Conservation (phyloP, 2,329 filamentous ascomycete genomes). For the Cladosporium oxysporum region DNA sequence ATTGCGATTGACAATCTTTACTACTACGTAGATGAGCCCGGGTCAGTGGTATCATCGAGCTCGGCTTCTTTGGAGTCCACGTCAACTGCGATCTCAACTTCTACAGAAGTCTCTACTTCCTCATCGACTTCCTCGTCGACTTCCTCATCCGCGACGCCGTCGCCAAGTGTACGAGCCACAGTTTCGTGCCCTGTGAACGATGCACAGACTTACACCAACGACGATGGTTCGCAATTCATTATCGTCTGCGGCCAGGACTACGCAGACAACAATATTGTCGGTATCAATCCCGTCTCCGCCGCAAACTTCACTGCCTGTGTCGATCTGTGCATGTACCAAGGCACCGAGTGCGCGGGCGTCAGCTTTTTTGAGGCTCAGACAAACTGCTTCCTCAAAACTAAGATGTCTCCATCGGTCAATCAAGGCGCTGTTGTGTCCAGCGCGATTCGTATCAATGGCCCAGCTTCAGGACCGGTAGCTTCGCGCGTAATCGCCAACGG, state of each 20-base stretch:
- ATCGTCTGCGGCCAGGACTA: conserved; percentile 8
- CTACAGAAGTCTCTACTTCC: background rate
- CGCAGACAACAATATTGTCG: background rate
- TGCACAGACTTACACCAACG: background rate
- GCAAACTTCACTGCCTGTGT: background rate
- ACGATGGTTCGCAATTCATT: conserved; percentile 5
- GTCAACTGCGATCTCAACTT: background rate
- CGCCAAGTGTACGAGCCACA: background rate
- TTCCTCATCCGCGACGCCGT: background rate
- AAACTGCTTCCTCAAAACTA: background rate
- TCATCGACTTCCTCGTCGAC: background rate
- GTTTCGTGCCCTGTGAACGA: background rate
- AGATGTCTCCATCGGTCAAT: background rate
- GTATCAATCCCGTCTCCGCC: background rate
- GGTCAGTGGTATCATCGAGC: background rate
- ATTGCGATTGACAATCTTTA: background rate
- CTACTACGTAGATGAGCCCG: background rate
- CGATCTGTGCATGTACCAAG: background rate
- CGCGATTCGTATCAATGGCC: conserved; percentile 8
- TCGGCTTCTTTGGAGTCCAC: background rate
- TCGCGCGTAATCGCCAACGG: background rate
- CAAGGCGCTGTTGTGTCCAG: background rate
- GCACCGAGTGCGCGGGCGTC: conserved; percentile 1
- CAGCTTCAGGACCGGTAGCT: background rate
- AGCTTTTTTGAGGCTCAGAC: background rate